Evolutionary conservation across 257 asterid genomes (phyloP).

Genomic region (Apocynum venetum): DNA sequence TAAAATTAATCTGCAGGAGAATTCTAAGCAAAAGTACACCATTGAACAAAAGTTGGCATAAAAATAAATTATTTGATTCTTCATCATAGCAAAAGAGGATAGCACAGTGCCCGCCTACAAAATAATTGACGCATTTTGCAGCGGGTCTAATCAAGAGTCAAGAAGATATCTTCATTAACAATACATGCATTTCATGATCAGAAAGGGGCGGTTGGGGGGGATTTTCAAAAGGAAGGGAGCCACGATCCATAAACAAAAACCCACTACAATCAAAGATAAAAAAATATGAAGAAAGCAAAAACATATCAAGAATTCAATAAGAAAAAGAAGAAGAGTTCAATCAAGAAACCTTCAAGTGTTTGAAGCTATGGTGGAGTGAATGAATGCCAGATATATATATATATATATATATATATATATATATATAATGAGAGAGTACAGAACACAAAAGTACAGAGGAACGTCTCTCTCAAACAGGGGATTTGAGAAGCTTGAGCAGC

Average conservation of each 20-base stretch:
- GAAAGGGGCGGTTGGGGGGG: not conserved
- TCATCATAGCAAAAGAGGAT: not conserved
- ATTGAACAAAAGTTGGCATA: not conserved
- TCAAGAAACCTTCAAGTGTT: not conserved
- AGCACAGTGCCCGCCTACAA: not conserved
- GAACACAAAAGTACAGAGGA: not conserved
- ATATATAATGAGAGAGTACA: not conserved
- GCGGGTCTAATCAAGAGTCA: no score
- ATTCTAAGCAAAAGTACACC: not conserved
- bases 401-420: not conserved
- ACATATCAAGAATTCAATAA: not conserved
- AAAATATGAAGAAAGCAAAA: not conserved
- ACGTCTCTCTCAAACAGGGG: not conserved
- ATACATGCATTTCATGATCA: not conserved
- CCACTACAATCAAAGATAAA: not conserved
- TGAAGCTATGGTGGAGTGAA: not conserved
- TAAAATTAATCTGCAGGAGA: not conserved
- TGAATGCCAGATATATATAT: not conserved
- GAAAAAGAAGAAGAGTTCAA: not conserved
- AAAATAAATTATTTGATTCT: not conserved
- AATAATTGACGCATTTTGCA: not conserved
- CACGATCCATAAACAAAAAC: slow-evolving; percentile 5
- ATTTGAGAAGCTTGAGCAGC: not conserved
- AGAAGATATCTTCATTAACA: not conserved
- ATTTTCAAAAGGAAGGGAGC: not conserved